Evolutionary conservation across 345 rosid genomes (phyloP).

Genomic region (Eucalyptus tenuipes): DNA sequence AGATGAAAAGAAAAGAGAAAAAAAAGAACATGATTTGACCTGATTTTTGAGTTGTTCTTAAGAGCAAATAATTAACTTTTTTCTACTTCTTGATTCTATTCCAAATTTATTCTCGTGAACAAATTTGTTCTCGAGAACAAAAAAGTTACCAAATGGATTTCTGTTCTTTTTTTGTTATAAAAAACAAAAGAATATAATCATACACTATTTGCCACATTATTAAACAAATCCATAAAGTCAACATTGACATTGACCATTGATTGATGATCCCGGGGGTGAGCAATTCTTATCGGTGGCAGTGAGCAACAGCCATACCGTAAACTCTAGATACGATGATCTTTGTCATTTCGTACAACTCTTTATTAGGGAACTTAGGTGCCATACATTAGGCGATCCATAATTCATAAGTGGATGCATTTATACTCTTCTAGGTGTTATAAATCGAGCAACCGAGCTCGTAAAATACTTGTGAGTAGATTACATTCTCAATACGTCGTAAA

Average conservation of each 20-base stretch:
- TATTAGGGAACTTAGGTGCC: not conserved
- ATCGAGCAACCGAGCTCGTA: not conserved
- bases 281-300: fast-evolving
- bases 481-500: too few relatives aligned
- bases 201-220: fast-evolving
- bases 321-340: not conserved
- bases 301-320: not conserved
- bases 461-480: too few relatives aligned
- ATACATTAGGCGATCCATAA: fast-evolving
- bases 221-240: too few relatives aligned
- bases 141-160: too few relatives aligned
- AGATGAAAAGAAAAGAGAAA: too few relatives aligned
- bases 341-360: not conserved
- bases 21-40: too few relatives aligned
- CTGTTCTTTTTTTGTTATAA: too few relatives aligned
- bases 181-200: fast-evolving
- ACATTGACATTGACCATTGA: too few relatives aligned
- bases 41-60: too few relatives aligned
- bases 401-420: not conserved
- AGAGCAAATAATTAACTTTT: fast-evolving
- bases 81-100: fast-evolving
- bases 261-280: not conserved
- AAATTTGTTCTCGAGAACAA: fast-evolving
- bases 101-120: too few relatives aligned
- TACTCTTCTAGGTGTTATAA: not conserved